These are phyloP conservation scores for Candida palmyrensis DNA, from an alignment of 805 yeast species.

Conservation along the genomic window DNA sequence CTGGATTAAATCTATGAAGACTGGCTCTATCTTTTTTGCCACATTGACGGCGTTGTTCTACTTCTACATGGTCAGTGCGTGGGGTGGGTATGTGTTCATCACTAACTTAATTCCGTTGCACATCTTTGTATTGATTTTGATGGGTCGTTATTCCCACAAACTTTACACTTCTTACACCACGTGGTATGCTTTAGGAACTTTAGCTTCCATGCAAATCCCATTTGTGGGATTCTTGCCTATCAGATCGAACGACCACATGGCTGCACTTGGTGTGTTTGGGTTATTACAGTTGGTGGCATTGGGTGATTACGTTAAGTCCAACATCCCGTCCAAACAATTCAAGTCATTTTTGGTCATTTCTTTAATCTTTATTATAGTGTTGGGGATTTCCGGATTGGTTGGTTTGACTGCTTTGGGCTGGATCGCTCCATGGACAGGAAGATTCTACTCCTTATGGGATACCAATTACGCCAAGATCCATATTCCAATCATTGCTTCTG, in stretches of 20 bases:
- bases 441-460: slow-evolving; percentile 98
- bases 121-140: slow-evolving; percentile 79
- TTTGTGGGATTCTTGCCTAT: slow-evolving; percentile 97
- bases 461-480: slow-evolving; percentile 96
- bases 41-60: slow-evolving; percentile 81
- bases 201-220: slow-evolving; percentile 98
- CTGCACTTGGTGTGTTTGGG: slow-evolving; percentile 96
- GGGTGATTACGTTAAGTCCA: slow-evolving; percentile 74
- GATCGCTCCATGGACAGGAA: slow-evolving; percentile 99
- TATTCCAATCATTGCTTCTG: slow-evolving; percentile 97
- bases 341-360: slow-evolving; percentile 61
- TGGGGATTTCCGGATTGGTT: slow-evolving; percentile 70
- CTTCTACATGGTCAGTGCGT: slow-evolving; percentile 98
- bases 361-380: slow-evolving; percentile 44
- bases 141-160: slow-evolving; percentile 89
- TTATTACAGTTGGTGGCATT: slow-evolving; percentile 84
- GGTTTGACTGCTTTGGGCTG: slow-evolving; percentile 83
- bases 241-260: slow-evolving; percentile 97
- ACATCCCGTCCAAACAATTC: slow-evolving; percentile 70
- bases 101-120: slow-evolving; percentile 96
- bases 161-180: slow-evolving; percentile 89
- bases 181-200: slow-evolving; percentile 96
- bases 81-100: slow-evolving; percentile 99
- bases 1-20: slow-evolving; percentile 92
- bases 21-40: slow-evolving; percentile 84